These are phyloP conservation scores for Trichoderma atroviride DNA, from an alignment of 2,329 filamentous ascomycete genomes.

Conservation along the genomic window DNA sequence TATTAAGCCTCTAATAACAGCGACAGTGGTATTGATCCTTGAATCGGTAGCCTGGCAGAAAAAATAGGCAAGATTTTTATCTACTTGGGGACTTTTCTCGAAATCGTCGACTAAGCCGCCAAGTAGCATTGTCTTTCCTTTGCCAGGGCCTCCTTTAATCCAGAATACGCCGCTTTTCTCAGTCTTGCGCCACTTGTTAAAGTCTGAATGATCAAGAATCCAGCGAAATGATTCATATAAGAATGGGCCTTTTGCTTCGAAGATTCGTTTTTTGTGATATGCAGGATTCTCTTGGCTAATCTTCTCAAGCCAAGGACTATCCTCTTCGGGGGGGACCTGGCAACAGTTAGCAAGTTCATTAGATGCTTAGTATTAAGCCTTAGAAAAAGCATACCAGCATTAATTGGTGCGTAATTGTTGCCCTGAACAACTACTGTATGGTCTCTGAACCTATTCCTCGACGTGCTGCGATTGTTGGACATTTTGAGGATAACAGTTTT, in stretches of 20 bases:
- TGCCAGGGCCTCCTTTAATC: constrained; percentile 46
- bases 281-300: background rate
- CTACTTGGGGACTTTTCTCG: background rate
- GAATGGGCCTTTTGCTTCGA: constrained; percentile 40
- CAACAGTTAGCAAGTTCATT: background rate
- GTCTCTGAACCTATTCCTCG: background rate
- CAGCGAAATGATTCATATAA: constrained; percentile 39
- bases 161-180: constrained; percentile 37
- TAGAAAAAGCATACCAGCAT: background rate
- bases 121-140: constrained; percentile 50
- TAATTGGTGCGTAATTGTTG: background rate
- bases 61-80: constrained; percentile 25
- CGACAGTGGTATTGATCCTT: constrained; percentile 42
- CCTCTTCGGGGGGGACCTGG: background rate
- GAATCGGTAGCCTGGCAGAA: constrained; percentile 31
- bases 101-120: constrained; percentile 39
- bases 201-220: constrained; percentile 38
- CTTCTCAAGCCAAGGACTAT: background rate
- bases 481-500: background rate
- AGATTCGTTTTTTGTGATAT: constrained; percentile 40
- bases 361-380: background rate
- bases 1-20: constrained; percentile 47
- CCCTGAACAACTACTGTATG: background rate
- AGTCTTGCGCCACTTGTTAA: constrained; percentile 28
- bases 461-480: background rate